These are phyloP conservation scores for Leccinum fibrillosum DNA, from an alignment of 768 basidiomycete genomes.

Conservation along the genomic window DNA sequence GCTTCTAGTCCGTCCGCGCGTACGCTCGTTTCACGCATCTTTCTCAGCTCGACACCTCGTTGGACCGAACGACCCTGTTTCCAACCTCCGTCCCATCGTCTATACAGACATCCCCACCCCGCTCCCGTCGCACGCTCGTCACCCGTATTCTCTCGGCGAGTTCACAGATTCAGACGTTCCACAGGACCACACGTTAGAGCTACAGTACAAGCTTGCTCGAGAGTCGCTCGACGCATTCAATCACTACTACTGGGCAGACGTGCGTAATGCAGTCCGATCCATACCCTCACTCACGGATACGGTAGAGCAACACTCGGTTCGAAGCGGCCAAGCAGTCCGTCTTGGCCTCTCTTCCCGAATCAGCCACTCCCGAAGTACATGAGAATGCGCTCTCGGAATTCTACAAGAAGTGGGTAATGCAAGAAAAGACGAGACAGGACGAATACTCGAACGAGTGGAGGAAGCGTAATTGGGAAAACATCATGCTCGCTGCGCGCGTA, in stretches of 20 bases:
- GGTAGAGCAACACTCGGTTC: slow-evolving; percentile 78
- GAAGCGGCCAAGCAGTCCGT: slow-evolving; percentile 62
- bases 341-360: slow-evolving; percentile 51
- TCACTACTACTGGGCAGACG: slow-evolving; percentile 79
- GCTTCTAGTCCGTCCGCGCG: background rate
- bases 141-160: slow-evolving; percentile 80
- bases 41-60: slow-evolving; percentile 39
- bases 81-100: slow-evolving; percentile 75
- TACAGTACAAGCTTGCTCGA: slow-evolving; percentile 68
- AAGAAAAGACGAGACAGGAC: slow-evolving; percentile 56
- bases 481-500: slow-evolving; percentile 57
- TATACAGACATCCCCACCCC: slow-evolving; percentile 58
- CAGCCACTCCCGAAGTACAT: slow-evolving; percentile 48
- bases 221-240: slow-evolving; percentile 74
- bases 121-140: slow-evolving; percentile 30
- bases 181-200: slow-evolving; percentile 45
- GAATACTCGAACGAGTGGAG: slow-evolving; percentile 69
- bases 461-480: slow-evolving; percentile 52
- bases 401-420: slow-evolving; percentile 70
- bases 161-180: slow-evolving; percentile 39
- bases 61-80: slow-evolving; percentile 74
- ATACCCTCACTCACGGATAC: slow-evolving; percentile 3
- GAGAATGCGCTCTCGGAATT: slow-evolving; percentile 73
- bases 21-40: slow-evolving; percentile 16
- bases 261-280: slow-evolving; percentile 35